phyloP scores from a whole-genome alignment of 257 asterid genomes.

The Oldenlandia corymbosa region DNA sequence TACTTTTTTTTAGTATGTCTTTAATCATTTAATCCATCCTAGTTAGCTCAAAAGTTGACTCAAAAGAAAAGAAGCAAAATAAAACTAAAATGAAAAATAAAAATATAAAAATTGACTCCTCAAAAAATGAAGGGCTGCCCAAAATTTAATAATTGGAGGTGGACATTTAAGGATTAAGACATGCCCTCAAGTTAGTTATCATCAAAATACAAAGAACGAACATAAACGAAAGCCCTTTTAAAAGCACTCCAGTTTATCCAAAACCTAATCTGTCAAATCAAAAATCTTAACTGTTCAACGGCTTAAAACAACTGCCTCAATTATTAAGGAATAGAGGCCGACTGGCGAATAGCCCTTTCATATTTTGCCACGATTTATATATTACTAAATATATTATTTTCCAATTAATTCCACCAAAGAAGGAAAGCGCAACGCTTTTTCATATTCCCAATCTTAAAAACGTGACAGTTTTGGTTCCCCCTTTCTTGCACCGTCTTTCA shows the following conservation, averaged over 20 bases:
- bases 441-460: constrained; percentile 10
- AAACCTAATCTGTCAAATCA: background rate
- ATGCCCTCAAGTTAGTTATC: too few species aligned
- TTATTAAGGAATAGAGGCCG: too few species aligned
- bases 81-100: background rate
- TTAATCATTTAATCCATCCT: background rate
- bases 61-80: background rate
- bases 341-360: constrained; percentile 15
- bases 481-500: constrained; percentile 14
- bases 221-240: background rate
- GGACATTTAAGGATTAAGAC: constrained; percentile 2
- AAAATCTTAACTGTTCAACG: constrained; percentile 28
- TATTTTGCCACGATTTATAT: constrained; percentile 24
- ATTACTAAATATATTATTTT: constrained; percentile 18
- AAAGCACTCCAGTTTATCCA: background rate
- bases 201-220: background rate
- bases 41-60: constrained; percentile 7
- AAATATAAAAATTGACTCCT: background rate
- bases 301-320: constrained; percentile 24
- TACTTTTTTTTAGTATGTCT: background rate
- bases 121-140: background rate
- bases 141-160: background rate
- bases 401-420: background rate
- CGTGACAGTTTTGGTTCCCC: constrained; percentile 34
- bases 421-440: background rate